phyloP scores from a whole-genome alignment of 768 basidiomycete genomes.

The Phanerochaete carnosa region DNA sequence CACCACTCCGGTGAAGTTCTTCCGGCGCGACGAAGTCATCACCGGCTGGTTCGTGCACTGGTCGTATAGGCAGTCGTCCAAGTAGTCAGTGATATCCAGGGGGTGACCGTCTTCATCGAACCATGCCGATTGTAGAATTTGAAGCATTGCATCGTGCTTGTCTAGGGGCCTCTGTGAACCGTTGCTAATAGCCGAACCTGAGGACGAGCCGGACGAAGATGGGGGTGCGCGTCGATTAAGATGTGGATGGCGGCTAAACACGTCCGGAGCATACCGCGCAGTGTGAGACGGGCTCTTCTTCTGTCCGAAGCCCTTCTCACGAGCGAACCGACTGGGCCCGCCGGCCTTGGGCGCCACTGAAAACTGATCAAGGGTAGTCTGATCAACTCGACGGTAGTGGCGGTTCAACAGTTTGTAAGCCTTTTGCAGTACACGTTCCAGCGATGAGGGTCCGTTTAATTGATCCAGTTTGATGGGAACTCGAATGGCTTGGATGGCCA shows the following conservation, averaged over 20 bases:
- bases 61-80: background rate
- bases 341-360: background rate
- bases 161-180: background rate
- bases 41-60: background rate
- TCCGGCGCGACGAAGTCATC: background rate
- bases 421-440: background rate
- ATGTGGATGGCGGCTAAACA: background rate
- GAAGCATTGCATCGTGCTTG: background rate
- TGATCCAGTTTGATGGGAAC: background rate
- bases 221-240: background rate
- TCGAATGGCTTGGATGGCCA: background rate
- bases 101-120: background rate
- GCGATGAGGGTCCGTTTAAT: background rate
- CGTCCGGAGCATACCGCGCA: background rate
- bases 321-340: background rate
- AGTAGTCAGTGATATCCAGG: background rate
- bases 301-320: background rate
- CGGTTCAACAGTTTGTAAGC: background rate
- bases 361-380: background rate
- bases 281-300: background rate
- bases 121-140: background rate
- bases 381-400: background rate
- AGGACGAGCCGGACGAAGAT: background rate
- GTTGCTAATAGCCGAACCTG: background rate
- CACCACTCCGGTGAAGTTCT: background rate